These are phyloP conservation scores for Lodderomyces margitis DNA, from an alignment of 1,139 yeast genomes.

Conservation along the genomic window DNA sequence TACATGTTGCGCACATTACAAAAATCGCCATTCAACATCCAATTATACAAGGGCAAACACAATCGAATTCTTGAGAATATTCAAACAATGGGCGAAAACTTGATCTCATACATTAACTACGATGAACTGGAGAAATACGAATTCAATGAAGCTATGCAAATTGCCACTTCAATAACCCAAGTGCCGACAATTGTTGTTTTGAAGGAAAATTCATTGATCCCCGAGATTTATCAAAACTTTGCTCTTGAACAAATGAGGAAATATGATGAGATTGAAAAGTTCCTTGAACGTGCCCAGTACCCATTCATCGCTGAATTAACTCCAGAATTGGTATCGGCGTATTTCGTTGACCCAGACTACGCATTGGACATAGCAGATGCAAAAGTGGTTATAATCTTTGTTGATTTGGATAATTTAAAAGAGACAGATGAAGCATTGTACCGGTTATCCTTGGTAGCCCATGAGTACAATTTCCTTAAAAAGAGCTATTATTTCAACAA, in stretches of 20 bases:
- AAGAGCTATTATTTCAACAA: slow-evolving; percentile 43
- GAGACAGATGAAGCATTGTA: slow-evolving; percentile 37
- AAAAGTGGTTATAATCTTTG: slow-evolving; percentile 53
- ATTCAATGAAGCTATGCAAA: slow-evolving; percentile 44
- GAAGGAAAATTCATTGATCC: slow-evolving; percentile 53
- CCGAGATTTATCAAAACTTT: slow-evolving; percentile 56
- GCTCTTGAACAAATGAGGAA: slow-evolving; percentile 64
- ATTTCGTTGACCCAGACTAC: slow-evolving; percentile 28
- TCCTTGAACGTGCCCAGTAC: slow-evolving; percentile 44
- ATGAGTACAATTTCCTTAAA: slow-evolving; percentile 50
- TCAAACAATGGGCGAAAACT: slow-evolving; percentile 40
- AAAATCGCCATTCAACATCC: slow-evolving; percentile 52
- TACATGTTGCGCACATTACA: slow-evolving; percentile 59
- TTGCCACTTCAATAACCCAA: slow-evolving; percentile 54
- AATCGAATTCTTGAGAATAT: slow-evolving; percentile 38
- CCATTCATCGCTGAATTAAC: slow-evolving; percentile 56
- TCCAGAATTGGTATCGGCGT: slow-evolving; percentile 30
- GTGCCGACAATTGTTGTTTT: slow-evolving; percentile 60
- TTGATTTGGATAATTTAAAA: slow-evolving; percentile 43
- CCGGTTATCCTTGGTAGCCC: slow-evolving; percentile 49
- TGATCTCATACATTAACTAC: slow-evolving; percentile 43
- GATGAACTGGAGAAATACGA: slow-evolving; percentile 27
- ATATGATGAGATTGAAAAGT: slow-evolving; percentile 43
- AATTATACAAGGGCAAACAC: slow-evolving; percentile 52
- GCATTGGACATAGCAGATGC: slow-evolving; percentile 22